These are phyloP conservation scores for Nidula microcarpa DNA, from an alignment of 768 basidiomycete genomes.

Conservation along the genomic window DNA sequence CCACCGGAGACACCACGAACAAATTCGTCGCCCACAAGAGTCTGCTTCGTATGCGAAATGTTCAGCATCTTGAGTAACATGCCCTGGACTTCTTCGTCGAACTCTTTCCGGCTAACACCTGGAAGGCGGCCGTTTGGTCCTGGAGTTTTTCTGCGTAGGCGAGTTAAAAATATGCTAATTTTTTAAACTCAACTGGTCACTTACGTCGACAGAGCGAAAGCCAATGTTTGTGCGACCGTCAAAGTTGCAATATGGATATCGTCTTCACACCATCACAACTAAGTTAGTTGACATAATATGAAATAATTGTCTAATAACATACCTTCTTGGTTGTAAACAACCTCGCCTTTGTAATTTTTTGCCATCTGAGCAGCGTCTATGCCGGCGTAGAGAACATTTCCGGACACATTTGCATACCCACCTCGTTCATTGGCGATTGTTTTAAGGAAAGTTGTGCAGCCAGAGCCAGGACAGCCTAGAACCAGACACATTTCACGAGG, in stretches of 20 bases:
- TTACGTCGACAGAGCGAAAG: constrained; percentile 63
- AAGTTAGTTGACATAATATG: no score
- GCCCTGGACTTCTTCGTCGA: constrained; percentile 52
- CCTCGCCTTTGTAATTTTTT: constrained; percentile 75
- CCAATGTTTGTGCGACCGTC: constrained; percentile 74
- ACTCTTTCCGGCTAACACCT: constrained; percentile 58
- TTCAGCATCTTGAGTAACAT: constrained; percentile 77
- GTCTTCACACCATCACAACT: constrained; percentile 31
- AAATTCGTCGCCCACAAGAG: constrained; percentile 84
- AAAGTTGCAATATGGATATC: constrained; percentile 83
- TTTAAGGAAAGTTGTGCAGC: constrained; percentile 86
- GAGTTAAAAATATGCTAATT: constrained; percentile 2
- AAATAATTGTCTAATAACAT: background rate
- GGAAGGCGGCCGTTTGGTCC: constrained; percentile 72
- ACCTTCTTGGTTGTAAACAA: constrained; percentile 79
- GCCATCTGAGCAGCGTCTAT: constrained; percentile 74
- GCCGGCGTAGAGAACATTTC: constrained; percentile 81
- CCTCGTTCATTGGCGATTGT: constrained; percentile 73
- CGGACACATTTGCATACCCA: constrained; percentile 59
- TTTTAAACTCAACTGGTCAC: constrained; percentile 7
- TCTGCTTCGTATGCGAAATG: constrained; percentile 74
- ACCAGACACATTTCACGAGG: constrained; percentile 88
- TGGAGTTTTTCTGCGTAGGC: constrained; percentile 51
- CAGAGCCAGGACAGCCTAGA: constrained; percentile 78
- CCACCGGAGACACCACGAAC: constrained; percentile 81